A percentile compares a stretch with the other conserved stretches of the same genome.
These are phyloP conservation scores for Aspergillus spinulosporus DNA, from an alignment of 2,329 filamentous ascomycete genomes.

Conservation along the genomic window DNA sequence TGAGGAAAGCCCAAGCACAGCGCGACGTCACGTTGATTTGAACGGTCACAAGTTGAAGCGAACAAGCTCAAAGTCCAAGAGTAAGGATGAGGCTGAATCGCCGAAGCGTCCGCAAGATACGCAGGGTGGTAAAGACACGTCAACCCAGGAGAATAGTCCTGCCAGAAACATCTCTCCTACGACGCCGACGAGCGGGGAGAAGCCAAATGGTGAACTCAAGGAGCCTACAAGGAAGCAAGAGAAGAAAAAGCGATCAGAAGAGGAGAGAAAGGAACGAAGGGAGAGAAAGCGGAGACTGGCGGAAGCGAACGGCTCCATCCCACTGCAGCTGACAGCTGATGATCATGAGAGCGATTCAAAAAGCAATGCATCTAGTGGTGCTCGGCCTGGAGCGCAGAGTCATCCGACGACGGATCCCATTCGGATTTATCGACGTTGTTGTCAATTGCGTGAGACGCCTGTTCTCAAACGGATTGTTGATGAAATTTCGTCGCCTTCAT, in stretches of 20 bases:
- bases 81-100: conserved; percentile 71
- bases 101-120: conserved; percentile 65
- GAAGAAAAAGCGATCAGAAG: conserved; percentile 93
- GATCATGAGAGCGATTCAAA: conserved; percentile 59
- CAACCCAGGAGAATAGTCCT: conserved; percentile 29
- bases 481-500: conserved; percentile 73
- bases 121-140: conserved; percentile 58
- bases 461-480: conserved; percentile 90
- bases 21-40: conserved; percentile 28
- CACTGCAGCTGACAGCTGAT: conserved; percentile 76
- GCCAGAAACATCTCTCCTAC: conserved; percentile 13
- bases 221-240: conserved; percentile 75
- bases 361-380: conserved; percentile 29
- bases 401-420: conserved; percentile 86
- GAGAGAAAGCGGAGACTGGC: conserved; percentile 83
- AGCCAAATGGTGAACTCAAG: conserved; percentile 33
- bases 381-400: conserved; percentile 57
- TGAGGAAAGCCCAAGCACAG: conserved; percentile 41
- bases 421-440: conserved; percentile 90
- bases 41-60: conserved; percentile 35
- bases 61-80: conserved; percentile 60
- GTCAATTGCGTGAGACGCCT: conserved; percentile 87
- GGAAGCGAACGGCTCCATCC: conserved; percentile 82
- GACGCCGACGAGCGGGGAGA: conserved; percentile 29
- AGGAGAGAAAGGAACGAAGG: conserved; percentile 87